Evolutionary conservation across 805 yeast species (phyloP).

Genomic region (Cyberlindnera lachancei): DNA sequence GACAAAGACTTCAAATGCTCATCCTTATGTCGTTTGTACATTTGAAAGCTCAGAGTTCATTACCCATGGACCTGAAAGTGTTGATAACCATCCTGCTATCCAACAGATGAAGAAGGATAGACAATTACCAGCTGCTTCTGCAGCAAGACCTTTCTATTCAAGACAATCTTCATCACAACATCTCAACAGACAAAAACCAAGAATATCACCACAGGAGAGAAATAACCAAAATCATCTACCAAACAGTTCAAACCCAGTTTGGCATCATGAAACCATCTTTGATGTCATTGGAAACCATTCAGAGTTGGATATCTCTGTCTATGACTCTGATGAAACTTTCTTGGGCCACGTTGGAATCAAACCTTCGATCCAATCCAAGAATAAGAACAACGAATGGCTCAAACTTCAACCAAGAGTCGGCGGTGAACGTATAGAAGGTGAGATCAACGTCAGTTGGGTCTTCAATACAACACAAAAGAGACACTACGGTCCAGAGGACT

Average conservation of each 20-base stretch:
- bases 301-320: slow-evolving; percentile 83
- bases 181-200: slow-evolving; percentile 23
- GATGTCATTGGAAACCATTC: slow-evolving; percentile 84
- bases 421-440: slow-evolving; percentile 74
- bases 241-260: slow-evolving; percentile 57
- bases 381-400: slow-evolving; percentile 57
- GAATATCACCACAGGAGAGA: slow-evolving; percentile 5
- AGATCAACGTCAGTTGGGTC: slow-evolving; percentile 66
- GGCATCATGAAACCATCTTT: slow-evolving; percentile 91
- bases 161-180: slow-evolving; percentile 38
- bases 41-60: slow-evolving; percentile 89
- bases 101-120: slow-evolving; percentile 19
- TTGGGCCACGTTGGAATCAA: slow-evolving; percentile 75
- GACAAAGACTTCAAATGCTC: slow-evolving; percentile 46
- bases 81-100: slow-evolving; percentile 22
- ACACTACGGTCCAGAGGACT: slow-evolving; percentile 89
- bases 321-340: slow-evolving; percentile 84
- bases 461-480: slow-evolving; percentile 63
- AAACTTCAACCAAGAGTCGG: slow-evolving; percentile 62
- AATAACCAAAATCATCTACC: slow-evolving; percentile 15
- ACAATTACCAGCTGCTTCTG: slow-evolving; percentile 15
- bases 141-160: slow-evolving; percentile 32
- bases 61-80: slow-evolving; percentile 62
- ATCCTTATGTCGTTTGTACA: slow-evolving; percentile 86
- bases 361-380: slow-evolving; percentile 41